A percentile compares a stretch with the other conserved stretches of the same genome.
These are phyloP conservation scores for Camellia oleifera DNA, from an alignment of 179 eudicot genomes.

Conservation along the genomic window DNA sequence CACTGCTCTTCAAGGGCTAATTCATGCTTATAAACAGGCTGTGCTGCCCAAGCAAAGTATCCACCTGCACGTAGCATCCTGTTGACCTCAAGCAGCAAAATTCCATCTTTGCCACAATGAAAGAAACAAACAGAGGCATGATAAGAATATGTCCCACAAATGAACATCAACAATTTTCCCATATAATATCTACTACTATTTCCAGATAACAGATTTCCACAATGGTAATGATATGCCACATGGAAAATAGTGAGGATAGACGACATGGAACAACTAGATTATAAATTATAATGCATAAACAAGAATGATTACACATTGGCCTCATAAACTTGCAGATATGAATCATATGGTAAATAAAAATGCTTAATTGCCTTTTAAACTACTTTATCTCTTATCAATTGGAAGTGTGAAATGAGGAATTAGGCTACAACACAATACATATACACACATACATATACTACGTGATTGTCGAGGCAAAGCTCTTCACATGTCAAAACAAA, in stretches of 20 bases:
- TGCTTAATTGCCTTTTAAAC: not conserved
- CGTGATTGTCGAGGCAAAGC: no score
- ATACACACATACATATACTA: not conserved
- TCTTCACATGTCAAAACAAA: no score
- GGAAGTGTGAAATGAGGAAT: not conserved
- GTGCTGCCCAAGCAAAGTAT: slow-evolving; percentile 98
- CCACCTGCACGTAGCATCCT: slow-evolving; percentile 95
- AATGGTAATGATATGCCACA: not conserved
- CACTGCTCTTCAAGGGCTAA: slow-evolving; percentile 75
- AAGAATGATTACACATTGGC: slow-evolving; percentile 2
- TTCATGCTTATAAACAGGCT: slow-evolving; percentile 97
- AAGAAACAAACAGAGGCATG: not conserved
- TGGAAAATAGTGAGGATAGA: not conserved
- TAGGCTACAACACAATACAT: not conserved
- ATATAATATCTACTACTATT: not conserved
- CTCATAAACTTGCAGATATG: not conserved
- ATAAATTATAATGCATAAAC: not conserved
- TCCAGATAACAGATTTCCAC: not conserved
- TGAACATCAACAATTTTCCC: not conserved
- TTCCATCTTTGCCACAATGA: slow-evolving; percentile 64
- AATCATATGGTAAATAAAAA: not conserved
- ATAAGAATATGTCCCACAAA: slow-evolving; percentile 7
- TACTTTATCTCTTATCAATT: not conserved
- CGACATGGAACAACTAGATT: not conserved
- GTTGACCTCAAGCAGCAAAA: slow-evolving; percentile 92